Base-by-base conservation (phyloP, 192 early-diverging fungal species). In the Rhizoclosmatium sp. region DNA sequence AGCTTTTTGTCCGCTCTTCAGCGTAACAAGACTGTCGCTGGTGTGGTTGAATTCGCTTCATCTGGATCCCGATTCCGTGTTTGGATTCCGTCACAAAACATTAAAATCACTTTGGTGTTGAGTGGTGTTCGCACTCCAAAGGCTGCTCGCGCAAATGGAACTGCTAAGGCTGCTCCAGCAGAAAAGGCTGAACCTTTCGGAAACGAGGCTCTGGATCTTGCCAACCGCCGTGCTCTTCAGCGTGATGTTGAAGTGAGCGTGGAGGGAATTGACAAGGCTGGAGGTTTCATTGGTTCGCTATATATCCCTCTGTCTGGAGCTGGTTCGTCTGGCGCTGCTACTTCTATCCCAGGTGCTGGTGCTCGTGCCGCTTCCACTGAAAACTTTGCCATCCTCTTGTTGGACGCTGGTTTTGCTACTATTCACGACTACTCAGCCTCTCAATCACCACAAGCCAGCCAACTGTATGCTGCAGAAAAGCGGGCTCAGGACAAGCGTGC, bases 181-280 rank as follows among this genome's bases (percentile, higher is more conserved):
- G 93, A 95, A 65, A 92, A 92, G 58, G 81, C 91, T 16, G 98
- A 99, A 80, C 94, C 96, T 2, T 94, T 91, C 81, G 98, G 93
- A 47, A 86, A 82, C 10, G 98, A 97, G 83, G 94, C 95, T 1
- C 81, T 94, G 44, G 90, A 88, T 4, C 92, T 92, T 82, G 87
- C 92, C 2, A 85, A 81, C 48, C 85, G 86, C 47, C 81, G 82
- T 46, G 84, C 85, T 75, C 88, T 98, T 76, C 98, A 99, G 86
- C 94, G 96, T 67, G 95, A 99, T 80, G 94, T 96, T 9, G 95
- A 99, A 78, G 86, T 97, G 59, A 92, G 93, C 68, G 85, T 98
- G 44, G 98, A 98, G 78, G 88, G 89, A 14, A 82, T 92, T 19
- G 98, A 99, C 82, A 96, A 97, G 86, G 90, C 90, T 47, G 97